phyloP scores from a whole-genome alignment of 495 filamentous ascomycete genomes.

The Podospora fimiseda region DNA sequence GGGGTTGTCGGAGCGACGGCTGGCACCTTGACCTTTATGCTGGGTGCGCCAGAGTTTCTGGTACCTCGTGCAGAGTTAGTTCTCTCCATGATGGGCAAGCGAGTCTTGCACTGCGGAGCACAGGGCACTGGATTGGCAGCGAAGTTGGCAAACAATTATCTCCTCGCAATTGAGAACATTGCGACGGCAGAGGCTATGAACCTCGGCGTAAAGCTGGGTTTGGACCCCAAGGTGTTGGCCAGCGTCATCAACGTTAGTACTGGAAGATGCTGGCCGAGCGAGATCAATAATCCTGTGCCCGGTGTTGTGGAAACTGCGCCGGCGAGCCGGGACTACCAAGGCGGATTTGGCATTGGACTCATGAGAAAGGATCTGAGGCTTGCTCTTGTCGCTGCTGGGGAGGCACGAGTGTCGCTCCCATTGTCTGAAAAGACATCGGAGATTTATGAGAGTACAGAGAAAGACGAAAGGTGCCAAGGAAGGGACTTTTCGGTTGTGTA shows the following conservation, averaged over 20 bases:
- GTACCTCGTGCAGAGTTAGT: conserved; percentile 56
- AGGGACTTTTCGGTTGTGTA: conserved; percentile 86
- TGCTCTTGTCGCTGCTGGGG: conserved; percentile 64
- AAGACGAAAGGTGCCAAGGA: conserved; percentile 55
- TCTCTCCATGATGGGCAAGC: conserved; percentile 73
- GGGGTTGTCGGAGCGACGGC: conserved; percentile 75
- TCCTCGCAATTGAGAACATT: conserved; percentile 87
- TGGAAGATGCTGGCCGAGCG: conserved; percentile 85
- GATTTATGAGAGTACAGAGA: conserved; percentile 60
- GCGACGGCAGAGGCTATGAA: conserved; percentile 92
- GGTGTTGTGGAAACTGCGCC: conserved; percentile 71
- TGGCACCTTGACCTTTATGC: conserved; percentile 78
- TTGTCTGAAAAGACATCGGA: conserved; percentile 57
- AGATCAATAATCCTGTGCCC: conserved; percentile 87
- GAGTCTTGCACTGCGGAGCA: conserved; percentile 70
- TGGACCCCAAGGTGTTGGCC: conserved; percentile 72
- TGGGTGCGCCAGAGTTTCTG: conserved; percentile 58
- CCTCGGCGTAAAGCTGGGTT: conserved; percentile 74
- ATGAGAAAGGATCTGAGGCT: conserved; percentile 80
- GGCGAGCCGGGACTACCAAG: conserved; percentile 65
- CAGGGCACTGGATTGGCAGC: conserved; percentile 76
- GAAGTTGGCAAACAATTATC: conserved; percentile 91
- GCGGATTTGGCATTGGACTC: conserved; percentile 75
- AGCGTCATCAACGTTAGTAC: conserved; percentile 79
- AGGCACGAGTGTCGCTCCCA: conserved; percentile 59